These are phyloP conservation scores for Meyerozyma carpophila DNA, from an alignment of 1,139 yeast genomes.

Conservation along the genomic window DNA sequence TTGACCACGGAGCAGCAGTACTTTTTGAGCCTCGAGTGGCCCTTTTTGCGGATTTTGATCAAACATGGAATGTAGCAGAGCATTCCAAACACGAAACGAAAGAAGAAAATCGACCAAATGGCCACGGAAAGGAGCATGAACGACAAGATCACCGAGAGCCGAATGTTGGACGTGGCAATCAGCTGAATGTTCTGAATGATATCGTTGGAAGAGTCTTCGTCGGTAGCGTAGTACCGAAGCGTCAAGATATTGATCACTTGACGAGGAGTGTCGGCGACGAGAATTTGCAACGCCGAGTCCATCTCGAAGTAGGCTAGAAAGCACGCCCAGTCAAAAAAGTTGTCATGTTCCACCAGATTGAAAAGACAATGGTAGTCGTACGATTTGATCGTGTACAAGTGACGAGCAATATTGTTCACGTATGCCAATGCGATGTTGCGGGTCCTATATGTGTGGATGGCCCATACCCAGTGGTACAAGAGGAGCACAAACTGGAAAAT, in stretches of 20 bases:
- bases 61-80: slow-evolving; percentile 52
- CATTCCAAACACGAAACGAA: slow-evolving; percentile 55
- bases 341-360: slow-evolving; percentile 62
- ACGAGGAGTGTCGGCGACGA: slow-evolving; percentile 84
- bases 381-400: slow-evolving; percentile 47
- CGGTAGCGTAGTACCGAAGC: slow-evolving; percentile 50
- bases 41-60: slow-evolving; percentile 36
- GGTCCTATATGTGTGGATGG: slow-evolving; percentile 52
- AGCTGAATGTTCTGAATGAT: slow-evolving; percentile 49
- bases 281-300: slow-evolving; percentile 56
- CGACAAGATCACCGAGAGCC: slow-evolving; percentile 65
- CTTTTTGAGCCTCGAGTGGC: slow-evolving; percentile 42
- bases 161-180: slow-evolving; percentile 56
- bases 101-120: slow-evolving; percentile 70
- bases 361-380: slow-evolving; percentile 72
- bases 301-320: slow-evolving; percentile 65
- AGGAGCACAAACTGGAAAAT: slow-evolving; percentile 63
- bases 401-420: slow-evolving; percentile 60
- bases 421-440: slow-evolving; percentile 67
- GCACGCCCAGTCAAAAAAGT: slow-evolving; percentile 61
- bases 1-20: slow-evolving; percentile 57
- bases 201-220: slow-evolving; percentile 34
- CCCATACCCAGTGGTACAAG: slow-evolving; percentile 55
- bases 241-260: slow-evolving; percentile 81
- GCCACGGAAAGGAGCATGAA: slow-evolving; percentile 71